Base-by-base conservation (phyloP, 225 moss, liverwort and hornwort species). In the Marchantia polymorpha region DNA sequence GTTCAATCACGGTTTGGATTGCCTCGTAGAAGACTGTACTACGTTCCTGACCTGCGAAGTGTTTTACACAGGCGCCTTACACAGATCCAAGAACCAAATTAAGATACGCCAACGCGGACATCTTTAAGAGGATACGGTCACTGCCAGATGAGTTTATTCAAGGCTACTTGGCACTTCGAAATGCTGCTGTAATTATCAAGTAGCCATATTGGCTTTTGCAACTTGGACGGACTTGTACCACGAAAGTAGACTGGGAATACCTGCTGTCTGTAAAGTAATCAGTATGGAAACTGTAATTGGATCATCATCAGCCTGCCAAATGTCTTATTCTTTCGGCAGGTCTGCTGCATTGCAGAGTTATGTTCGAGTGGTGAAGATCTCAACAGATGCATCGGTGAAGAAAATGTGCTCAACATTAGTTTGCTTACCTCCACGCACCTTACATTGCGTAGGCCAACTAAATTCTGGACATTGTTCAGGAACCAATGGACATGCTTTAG, bases 71-170 rank as follows among this genome's bases (percentile, higher is more conserved):
- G 97, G 90, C 99, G 72, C 93, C 86, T 29, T 99, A 95, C 53
- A 94, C 92, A 68, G 99, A 99, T 78, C 93, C 93, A 39, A 92
- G 99, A 85, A 91, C 93, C 79, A 99, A 92, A 91, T 81, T 99
- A 79, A 92, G 99, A 10, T 99, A 93, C 84, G 95, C 90, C 29
- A 93, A 91, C 78, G 73, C 89, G 6, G 92, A 99, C 30, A 91
- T 92, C 26, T 99, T 99, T 82, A 99, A 91, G 84, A 83, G 85
- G 64, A 86, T 95, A 76, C 90, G 95, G 75, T 95, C 92, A 48
- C 85, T 92, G 80, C 93, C 95, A 27, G 99, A 99, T 84, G 92
- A 99, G 77, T 88, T 86, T 52, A 90, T 99, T 49, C 99, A 99
- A 85, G 99, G 92, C 52, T 99, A 93, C 73, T 91, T 99, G 74